Evolutionary conservation across 2,329 filamentous ascomycete species (phyloP).

Genomic region (Cladorrhinum sp.): DNA sequence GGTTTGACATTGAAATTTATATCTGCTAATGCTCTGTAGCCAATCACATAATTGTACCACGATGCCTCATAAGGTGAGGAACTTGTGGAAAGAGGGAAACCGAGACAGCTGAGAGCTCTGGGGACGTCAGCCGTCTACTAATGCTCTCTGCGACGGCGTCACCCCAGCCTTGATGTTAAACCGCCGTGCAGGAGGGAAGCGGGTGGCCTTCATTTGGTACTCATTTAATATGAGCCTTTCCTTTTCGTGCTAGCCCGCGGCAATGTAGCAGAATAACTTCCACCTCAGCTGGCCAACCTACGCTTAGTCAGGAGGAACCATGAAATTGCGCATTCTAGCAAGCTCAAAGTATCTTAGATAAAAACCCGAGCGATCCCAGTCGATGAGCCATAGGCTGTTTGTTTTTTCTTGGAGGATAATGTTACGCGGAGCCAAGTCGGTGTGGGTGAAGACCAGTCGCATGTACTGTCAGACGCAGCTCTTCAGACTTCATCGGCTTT

Average conservation of each 20-base stretch:
- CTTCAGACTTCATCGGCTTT: no score
- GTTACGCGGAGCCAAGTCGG: not conserved
- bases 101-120: no score
- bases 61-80: no score
- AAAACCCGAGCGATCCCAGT: not conserved
- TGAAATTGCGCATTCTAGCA: not conserved
- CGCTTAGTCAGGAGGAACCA: not conserved
- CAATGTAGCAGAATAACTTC: not conserved
- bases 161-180: slow-evolving; percentile 4
- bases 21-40: no score
- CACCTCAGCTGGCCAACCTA: not conserved
- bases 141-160: not conserved
- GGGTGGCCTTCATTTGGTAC: not conserved
- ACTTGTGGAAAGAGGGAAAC: no score
- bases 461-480: no score
- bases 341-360: slow-evolving; percentile 3
- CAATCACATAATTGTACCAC: no score
- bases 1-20: no score
- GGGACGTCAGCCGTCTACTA: no score
- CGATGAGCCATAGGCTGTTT: not conserved
- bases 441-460: not conserved
- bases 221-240: not conserved
- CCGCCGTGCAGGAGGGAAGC: not conserved
- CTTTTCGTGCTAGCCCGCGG: not conserved
- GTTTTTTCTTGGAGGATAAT: not conserved